Evolutionary conservation across 768 basidiomycete genomes (phyloP).

Genomic region (Naganishia antarctica): DNA sequence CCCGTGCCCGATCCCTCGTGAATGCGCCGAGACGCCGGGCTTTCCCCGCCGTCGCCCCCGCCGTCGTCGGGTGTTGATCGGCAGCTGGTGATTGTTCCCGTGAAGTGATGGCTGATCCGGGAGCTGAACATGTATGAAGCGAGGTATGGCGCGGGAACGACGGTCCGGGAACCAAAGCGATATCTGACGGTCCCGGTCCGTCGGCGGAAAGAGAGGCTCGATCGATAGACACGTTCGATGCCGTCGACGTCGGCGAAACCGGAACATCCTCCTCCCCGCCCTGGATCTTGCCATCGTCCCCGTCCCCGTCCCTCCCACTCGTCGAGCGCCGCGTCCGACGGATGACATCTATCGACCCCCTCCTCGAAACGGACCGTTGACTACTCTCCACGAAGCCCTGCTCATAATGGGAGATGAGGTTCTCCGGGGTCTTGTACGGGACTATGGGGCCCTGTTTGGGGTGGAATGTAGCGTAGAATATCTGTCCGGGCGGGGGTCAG

Average conservation of each 20-base stretch:
- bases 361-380: background rate
- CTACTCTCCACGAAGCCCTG: background rate
- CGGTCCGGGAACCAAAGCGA: background rate
- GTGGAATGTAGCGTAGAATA: conserved; percentile 94
- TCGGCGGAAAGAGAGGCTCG: background rate
- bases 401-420: conserved; percentile 59
- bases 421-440: conserved; percentile 89
- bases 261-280: background rate
- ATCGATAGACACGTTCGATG: background rate
- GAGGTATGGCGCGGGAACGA: background rate
- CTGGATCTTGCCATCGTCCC: background rate
- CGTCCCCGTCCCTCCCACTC: background rate
- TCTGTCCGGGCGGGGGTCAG: conserved; percentile 27
- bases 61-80: background rate
- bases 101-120: background rate
- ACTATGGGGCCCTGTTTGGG: conserved; percentile 78
- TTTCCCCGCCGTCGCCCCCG: background rate
- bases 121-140: conserved; percentile 4
- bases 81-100: background rate
- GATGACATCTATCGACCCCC: too few relatives aligned
- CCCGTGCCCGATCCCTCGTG: background rate
- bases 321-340: background rate
- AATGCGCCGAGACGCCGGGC: conserved; percentile 1
- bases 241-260: background rate
- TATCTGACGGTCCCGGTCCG: background rate